These are phyloP conservation scores for Xylaria sp. DNA, from an alignment of 2,329 filamentous ascomycete species.

Conservation along the genomic window DNA sequence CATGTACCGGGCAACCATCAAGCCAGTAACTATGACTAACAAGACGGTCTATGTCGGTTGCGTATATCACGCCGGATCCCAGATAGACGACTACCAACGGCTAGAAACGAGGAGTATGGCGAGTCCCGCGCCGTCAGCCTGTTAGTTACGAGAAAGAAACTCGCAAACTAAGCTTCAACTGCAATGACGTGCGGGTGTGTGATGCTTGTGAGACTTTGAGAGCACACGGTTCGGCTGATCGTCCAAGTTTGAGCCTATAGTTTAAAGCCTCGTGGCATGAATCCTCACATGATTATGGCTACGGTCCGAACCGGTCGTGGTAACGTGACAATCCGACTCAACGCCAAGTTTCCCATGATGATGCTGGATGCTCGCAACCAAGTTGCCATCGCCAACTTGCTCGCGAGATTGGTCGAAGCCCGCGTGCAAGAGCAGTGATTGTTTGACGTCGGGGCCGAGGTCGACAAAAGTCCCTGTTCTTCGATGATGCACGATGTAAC, in stretches of 20 bases:
- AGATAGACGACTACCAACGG: neutral
- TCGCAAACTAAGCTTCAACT: constrained; percentile 23
- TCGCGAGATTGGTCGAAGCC: constrained; percentile 1
- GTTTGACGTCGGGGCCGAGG: constrained; percentile 1
- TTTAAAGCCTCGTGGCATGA: constrained; percentile 34
- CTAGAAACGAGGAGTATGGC: neutral
- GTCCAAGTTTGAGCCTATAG: constrained; percentile 26
- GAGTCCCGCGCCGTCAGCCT: constrained; percentile 2
- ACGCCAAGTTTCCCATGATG: constrained; percentile 8
- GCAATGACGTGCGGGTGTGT: constrained; percentile 35
- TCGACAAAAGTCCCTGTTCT: constrained; percentile 11
- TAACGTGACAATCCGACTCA: constrained; percentile 22
- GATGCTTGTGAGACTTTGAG: constrained; percentile 37
- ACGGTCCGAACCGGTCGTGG: neutral
- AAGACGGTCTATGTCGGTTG: neutral
- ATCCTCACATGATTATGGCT: constrained; percentile 30
- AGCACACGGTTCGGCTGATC: constrained; percentile 30
- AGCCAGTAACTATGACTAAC: neutral
- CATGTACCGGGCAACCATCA: neutral
- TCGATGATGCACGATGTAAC: constrained; percentile 25
- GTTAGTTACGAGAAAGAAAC: constrained; percentile 17
- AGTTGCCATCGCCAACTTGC: constrained; percentile 4
- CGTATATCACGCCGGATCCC: neutral
- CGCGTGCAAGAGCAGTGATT: neutral
- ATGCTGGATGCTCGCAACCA: neutral